Percentiles rank a stretch among this genome's conserved stretches.
Evolutionary conservation across 305 asterid genomes (phyloP).

Genomic region (Rubia balearica): DNA sequence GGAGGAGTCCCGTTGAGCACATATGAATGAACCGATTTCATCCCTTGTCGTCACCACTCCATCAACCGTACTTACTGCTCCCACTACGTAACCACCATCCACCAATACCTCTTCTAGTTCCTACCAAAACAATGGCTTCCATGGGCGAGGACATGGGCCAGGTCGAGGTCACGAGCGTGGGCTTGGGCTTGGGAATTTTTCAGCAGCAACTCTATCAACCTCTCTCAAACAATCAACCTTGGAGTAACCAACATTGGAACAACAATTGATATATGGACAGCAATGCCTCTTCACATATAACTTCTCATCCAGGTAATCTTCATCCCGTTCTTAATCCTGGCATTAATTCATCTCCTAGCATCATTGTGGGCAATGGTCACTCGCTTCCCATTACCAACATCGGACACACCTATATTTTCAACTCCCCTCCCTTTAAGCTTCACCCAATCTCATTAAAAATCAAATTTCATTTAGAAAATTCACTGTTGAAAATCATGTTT

Average conservation of each 20-base stretch:
- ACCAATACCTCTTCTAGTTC: not conserved
- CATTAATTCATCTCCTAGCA: not conserved
- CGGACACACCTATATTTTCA: not conserved
- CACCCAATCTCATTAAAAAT: not conserved
- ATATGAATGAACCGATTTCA: not conserved
- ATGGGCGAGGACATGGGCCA: not conserved
- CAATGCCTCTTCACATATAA: not conserved
- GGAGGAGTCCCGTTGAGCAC: not conserved
- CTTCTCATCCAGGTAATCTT: conserved; percentile 5
- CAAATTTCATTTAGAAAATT: not conserved
- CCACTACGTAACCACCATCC: not conserved
- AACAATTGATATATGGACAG: conserved; percentile 1
- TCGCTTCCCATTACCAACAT: not conserved
- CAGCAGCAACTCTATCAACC: not conserved
- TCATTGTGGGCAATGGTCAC: conserved; percentile 1
- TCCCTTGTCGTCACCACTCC: not conserved
- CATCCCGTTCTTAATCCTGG: conserved; percentile 1
- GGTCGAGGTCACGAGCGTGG: not conserved
- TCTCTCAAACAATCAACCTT: not conserved
- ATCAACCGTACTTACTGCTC: not conserved
- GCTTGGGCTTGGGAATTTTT: not conserved
- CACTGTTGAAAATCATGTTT: not conserved
- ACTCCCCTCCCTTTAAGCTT: conserved; percentile 2
- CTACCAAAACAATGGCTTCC: not conserved
- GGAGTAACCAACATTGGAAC: not conserved